Percentiles rank a stretch among this genome's conserved stretches.
Evolutionary conservation across 164 flowering plant species (phyloP).

Genomic region (Nymphaea colorata): DNA sequence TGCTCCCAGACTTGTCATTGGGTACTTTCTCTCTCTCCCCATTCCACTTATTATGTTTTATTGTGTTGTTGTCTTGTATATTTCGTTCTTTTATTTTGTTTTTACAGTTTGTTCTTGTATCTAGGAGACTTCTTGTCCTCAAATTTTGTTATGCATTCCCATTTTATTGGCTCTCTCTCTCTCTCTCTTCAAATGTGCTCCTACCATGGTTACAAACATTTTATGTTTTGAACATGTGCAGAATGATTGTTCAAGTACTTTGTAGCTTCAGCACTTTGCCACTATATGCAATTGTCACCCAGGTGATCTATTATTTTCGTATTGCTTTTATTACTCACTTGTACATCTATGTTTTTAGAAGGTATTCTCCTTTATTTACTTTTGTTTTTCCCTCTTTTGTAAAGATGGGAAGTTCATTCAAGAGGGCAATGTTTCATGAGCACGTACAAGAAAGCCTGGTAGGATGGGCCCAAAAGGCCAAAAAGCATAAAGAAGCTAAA

Average conservation of each 20-base stretch:
- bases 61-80: too few relatives aligned
- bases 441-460: conserved; percentile 11
- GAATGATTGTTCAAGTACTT: conserved; percentile 13
- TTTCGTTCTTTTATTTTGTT: too few relatives aligned
- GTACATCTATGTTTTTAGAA: neutral
- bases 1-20: conserved; percentile 10
- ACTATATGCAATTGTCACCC: conserved; percentile 14
- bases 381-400: neutral
- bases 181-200: neutral
- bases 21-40: conserved; percentile 4
- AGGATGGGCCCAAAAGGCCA: conserved; percentile 13
- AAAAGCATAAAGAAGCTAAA: conserved; percentile 10
- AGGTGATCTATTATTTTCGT: conserved; percentile 2
- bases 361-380: neutral
- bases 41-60: neutral
- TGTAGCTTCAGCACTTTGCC: conserved; percentile 14
- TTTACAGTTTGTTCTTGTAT: too few relatives aligned
- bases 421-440: conserved; percentile 13
- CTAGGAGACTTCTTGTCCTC: too few relatives aligned
- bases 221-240: neutral
- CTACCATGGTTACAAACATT: neutral
- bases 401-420: conserved; percentile 15
- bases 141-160: too few relatives aligned
- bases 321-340: neutral
- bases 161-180: neutral